These are phyloP conservation scores for Scedosporium minutisporum DNA, from an alignment of 2,329 filamentous ascomycete species.

Conservation along the genomic window DNA sequence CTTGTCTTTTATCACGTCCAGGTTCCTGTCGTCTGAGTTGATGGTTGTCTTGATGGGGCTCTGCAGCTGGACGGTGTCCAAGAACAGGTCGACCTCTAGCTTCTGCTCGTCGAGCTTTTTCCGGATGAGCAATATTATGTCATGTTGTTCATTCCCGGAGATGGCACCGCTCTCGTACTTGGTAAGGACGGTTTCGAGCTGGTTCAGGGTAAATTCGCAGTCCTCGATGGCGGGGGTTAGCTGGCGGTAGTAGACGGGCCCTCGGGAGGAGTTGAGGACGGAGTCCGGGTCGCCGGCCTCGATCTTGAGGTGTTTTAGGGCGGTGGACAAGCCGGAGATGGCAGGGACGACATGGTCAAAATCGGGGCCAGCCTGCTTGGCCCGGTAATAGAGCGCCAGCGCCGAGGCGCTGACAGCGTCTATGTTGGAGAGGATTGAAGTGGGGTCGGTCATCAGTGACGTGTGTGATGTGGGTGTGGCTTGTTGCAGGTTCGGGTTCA, in stretches of 20 bases:
- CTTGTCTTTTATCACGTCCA: constrained; percentile 50
- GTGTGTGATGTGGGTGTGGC: not conserved
- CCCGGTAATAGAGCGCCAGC: constrained; percentile 44
- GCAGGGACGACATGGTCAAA: constrained; percentile 40
- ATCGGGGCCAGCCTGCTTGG: constrained; percentile 32
- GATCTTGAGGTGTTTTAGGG: constrained; percentile 46
- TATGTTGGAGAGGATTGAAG: constrained; percentile 32
- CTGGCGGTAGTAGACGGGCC: constrained; percentile 36
- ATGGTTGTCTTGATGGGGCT: constrained; percentile 29
- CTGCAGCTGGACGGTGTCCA: constrained; percentile 47
- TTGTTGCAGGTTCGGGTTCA: not conserved
- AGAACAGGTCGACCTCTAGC: constrained; percentile 42
- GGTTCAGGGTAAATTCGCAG: constrained; percentile 43
- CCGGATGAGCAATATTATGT: constrained; percentile 21
- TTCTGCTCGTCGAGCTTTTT: constrained; percentile 42
- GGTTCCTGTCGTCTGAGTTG: constrained; percentile 24
- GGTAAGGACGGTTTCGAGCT: constrained; percentile 43
- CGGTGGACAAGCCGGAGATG: constrained; percentile 43
- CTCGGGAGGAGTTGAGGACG: constrained; percentile 34
- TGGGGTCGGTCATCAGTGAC: not conserved
- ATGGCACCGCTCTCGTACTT: constrained; percentile 27
- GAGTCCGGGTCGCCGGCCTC: constrained; percentile 50
- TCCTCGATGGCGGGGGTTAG: constrained; percentile 44
- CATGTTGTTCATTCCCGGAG: constrained; percentile 9
- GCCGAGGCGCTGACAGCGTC: constrained; percentile 47